phyloP scores from a whole-genome alignment of 2,329 filamentous ascomycete species.

The Chalaropsis ovoidea region DNA sequence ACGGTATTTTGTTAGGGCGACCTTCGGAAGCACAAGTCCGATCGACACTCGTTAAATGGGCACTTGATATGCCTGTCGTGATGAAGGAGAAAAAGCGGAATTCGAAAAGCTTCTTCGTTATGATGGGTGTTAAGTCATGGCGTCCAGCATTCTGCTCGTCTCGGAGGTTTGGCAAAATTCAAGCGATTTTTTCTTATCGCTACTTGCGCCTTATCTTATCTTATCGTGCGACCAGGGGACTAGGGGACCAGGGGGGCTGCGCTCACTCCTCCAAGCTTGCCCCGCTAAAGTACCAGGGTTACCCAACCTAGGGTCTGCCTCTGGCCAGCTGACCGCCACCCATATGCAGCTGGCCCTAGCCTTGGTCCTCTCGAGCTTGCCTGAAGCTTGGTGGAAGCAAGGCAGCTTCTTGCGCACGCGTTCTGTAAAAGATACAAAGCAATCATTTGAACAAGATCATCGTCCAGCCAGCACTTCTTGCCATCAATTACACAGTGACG shows the following conservation, averaged over 20 bases:
- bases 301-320: background rate
- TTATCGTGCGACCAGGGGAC: background rate
- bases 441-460: background rate
- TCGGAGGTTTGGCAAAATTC: background rate
- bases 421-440: slow-evolving; percentile 9
- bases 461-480: background rate
- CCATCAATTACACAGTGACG: background rate
- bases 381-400: slow-evolving; percentile 20
- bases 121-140: background rate
- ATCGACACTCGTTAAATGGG: background rate
- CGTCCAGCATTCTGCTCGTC: no score
- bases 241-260: no score
- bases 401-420: slow-evolving; percentile 24
- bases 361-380: slow-evolving; percentile 16
- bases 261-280: background rate
- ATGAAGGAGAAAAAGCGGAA: background rate
- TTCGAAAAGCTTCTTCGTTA: background rate
- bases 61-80: background rate
- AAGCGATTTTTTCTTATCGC: slow-evolving; percentile 18
- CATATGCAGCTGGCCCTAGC: background rate
- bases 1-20: background rate
- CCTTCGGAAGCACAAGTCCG: background rate
- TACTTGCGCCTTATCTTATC: slow-evolving; percentile 16
- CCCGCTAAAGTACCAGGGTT: slow-evolving; percentile 12
- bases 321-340: background rate